Conservation (phyloP, 805 yeast genomes). For the Saturnispora ahearnii region DNA sequence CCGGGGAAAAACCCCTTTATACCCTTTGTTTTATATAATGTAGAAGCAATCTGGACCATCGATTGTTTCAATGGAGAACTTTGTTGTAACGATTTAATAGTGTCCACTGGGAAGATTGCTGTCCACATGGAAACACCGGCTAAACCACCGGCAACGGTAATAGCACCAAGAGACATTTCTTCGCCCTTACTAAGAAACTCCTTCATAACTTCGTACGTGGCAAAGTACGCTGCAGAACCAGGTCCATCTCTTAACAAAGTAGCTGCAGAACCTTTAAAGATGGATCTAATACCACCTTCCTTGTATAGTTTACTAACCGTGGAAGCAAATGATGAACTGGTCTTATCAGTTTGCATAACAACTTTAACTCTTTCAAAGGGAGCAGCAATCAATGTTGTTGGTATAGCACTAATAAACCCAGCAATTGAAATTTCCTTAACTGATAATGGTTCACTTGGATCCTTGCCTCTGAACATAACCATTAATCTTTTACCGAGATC, state of each 20-base stretch:
- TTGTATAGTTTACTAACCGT: constrained; percentile 61
- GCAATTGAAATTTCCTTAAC: constrained; percentile 68
- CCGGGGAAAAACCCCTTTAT: constrained; percentile 95
- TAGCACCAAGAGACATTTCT: constrained; percentile 58
- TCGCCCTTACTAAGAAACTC: constrained; percentile 42
- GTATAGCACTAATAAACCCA: constrained; percentile 89
- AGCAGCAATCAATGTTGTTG: constrained; percentile 94
- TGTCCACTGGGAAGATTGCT: constrained; percentile 91
- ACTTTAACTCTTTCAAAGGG: constrained; percentile 96
- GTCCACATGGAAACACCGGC: constrained; percentile 98
- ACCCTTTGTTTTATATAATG: constrained; percentile 71
- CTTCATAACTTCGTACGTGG: constrained; percentile 83
- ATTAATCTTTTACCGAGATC: constrained; percentile 84
- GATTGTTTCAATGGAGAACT: constrained; percentile 46
- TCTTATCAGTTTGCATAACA: constrained; percentile 62
- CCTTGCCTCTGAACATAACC: constrained; percentile 29
- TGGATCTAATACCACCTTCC: constrained; percentile 75
- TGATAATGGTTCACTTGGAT: constrained; percentile 34
- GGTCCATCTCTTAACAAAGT: constrained; percentile 97
- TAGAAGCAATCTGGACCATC: constrained; percentile 54
- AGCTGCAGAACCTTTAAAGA: constrained; percentile 86
- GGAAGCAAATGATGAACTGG: constrained; percentile 36
- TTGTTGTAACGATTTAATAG: constrained; percentile 80
- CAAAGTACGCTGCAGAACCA: constrained; percentile 91
- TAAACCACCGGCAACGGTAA: constrained; percentile 86